Conservation (phyloP, 2,329 filamentous ascomycete genomes). For the Trichoderma harzianum region DNA sequence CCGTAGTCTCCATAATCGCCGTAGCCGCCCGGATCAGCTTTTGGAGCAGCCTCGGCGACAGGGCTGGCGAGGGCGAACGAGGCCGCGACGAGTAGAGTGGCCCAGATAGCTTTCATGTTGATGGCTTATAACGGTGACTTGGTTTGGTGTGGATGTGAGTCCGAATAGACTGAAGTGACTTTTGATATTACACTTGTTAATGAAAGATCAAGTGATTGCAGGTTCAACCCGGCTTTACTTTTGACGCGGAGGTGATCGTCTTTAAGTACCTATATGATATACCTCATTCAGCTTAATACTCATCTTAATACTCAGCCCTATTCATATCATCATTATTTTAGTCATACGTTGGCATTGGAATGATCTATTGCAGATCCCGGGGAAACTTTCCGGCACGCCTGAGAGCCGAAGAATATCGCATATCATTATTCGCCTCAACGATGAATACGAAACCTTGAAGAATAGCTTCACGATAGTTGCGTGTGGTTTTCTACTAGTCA, state of each 20-base stretch:
- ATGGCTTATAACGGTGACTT: neutral
- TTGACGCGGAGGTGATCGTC: neutral
- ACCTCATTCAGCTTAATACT: too few relatives aligned
- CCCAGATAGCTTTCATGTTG: constrained; percentile 32
- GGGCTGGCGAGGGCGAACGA: constrained; percentile 28
- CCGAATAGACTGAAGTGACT: neutral
- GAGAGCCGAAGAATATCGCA: neutral
- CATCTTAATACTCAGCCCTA: too few relatives aligned
- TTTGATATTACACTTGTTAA: neutral
- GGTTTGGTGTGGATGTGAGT: neutral
- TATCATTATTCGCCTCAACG: neutral
- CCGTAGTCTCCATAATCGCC: constrained; percentile 16
- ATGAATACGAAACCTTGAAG: neutral
- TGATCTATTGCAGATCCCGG: neutral
- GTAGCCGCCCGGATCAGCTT: constrained; percentile 4
- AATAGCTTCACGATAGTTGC: neutral
- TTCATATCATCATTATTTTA: neutral
- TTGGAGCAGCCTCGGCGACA: constrained; percentile 22
- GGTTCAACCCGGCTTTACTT: neutral
- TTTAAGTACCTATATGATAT: neutral
- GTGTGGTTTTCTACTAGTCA: too few relatives aligned
- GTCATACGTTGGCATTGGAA: neutral
- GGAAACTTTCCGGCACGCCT: neutral
- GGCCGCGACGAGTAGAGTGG: constrained; percentile 26
- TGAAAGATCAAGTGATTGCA: neutral